Conservation (phyloP, 1,284 basidiomycete species). For the Cryptococcus floricola region DNA sequence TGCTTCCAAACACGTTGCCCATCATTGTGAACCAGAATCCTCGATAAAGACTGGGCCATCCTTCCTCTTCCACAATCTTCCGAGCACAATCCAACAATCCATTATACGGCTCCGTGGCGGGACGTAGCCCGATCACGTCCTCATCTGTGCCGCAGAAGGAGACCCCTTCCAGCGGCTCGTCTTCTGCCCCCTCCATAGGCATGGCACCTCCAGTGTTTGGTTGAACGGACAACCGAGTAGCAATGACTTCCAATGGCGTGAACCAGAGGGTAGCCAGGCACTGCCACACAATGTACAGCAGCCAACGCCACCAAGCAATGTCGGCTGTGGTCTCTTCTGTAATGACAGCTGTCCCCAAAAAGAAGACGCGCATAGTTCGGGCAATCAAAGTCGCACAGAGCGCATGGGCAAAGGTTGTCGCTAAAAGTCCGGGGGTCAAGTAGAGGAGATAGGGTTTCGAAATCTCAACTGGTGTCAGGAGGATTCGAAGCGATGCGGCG, state of each 20-base stretch:
- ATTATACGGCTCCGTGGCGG: constrained; percentile 79
- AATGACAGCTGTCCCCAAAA: constrained; percentile 57
- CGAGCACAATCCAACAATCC: constrained; percentile 73
- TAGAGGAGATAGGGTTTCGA: constrained; percentile 75
- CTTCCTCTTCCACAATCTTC: constrained; percentile 79
- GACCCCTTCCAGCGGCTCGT: constrained; percentile 55
- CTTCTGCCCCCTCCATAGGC: constrained; percentile 66
- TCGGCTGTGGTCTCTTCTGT: constrained; percentile 18
- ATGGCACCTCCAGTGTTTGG: constrained; percentile 67
- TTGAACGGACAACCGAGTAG: constrained; percentile 74
- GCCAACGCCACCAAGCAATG: constrained; percentile 30
- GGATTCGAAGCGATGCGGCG: constrained; percentile 61
- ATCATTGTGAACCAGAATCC: constrained; percentile 83
- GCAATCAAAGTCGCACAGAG: constrained; percentile 65
- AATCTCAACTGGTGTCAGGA: constrained; percentile 78
- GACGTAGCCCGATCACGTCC: constrained; percentile 81
- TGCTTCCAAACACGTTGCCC: constrained; percentile 57
- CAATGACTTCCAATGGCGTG: constrained; percentile 76
- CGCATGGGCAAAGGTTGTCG: constrained; percentile 64
- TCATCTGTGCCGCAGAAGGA: constrained; percentile 69
- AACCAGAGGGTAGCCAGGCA: constrained; percentile 62
- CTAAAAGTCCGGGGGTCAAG: constrained; percentile 74
- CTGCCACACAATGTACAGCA: constrained; percentile 59
- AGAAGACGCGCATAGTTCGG: constrained; percentile 59
- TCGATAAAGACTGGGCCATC: constrained; percentile 68